Percentiles rank a stretch among this genome's conserved stretches.
Evolutionary conservation across 257 asterid genomes (phyloP).

Genomic region (Cynanchum wilfordii): DNA sequence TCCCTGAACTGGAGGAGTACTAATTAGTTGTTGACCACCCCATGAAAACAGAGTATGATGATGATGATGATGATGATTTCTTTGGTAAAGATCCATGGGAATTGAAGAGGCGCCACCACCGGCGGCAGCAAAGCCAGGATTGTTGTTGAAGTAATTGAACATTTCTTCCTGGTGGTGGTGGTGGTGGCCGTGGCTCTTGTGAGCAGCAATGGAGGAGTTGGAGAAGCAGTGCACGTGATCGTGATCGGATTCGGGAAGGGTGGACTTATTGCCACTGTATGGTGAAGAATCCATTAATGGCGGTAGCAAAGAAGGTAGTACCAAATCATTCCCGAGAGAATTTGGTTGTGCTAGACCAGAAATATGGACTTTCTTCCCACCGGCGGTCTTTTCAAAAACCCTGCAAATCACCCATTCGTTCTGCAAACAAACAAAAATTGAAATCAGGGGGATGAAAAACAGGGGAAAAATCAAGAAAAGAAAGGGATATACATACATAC

Average conservation of each 20-base stretch:
- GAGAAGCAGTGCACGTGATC: conserved; percentile 93
- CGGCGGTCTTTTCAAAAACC: conserved; percentile 69
- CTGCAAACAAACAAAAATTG: conserved; percentile 28
- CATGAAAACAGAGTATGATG: conserved; percentile 23
- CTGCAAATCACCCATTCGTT: conserved; percentile 96
- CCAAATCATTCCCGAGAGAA: conserved; percentile 21
- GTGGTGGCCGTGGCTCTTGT: conserved; percentile 5
- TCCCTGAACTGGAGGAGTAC: conserved; percentile 22
- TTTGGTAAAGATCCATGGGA: conserved; percentile 28
- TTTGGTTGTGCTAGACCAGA: conserved; percentile 49
- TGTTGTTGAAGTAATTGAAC: conserved; percentile 23
- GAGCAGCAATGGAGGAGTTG: conserved; percentile 30
- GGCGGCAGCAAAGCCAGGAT: conserved; percentile 16
- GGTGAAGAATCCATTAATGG: conserved; percentile 55
- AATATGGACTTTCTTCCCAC: conserved; percentile 71
- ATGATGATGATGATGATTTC: conserved; percentile 6
- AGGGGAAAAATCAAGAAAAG: neutral
- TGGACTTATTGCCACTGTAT: conserved; percentile 13
- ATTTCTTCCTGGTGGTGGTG: conserved; percentile 27
- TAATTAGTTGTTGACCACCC: conserved; percentile 40
- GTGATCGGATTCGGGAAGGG: conserved; percentile 18
- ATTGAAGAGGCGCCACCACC: conserved; percentile 19
- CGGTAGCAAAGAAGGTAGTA: conserved; percentile 37
- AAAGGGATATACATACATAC: no score
- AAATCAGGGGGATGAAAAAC: neutral